A percentile compares a stretch with the other conserved stretches of the same genome.
phyloP scores from a whole-genome alignment of 1,284 basidiomycete genomes.

The Veloboletus limbatus region DNA sequence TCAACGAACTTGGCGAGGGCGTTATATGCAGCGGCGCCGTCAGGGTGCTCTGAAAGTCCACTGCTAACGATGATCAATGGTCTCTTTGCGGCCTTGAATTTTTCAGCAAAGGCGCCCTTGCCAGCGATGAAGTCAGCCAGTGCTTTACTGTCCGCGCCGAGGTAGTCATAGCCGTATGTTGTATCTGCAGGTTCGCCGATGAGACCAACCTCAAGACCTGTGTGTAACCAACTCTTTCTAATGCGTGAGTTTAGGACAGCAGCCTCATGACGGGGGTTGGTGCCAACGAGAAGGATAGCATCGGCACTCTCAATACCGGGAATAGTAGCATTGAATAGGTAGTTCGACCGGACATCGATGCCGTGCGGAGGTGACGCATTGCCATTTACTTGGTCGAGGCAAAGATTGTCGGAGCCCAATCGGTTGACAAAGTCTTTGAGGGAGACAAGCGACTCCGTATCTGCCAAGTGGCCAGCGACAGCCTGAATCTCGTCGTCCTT shows the following conservation, averaged over 20 bases:
- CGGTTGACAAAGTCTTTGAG: constrained; percentile 94
- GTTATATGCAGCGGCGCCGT: constrained; percentile 80
- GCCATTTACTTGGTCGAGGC: constrained; percentile 76
- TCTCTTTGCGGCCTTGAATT: constrained; percentile 89
- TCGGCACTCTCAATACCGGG: constrained; percentile 92
- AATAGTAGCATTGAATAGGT: constrained; percentile 96
- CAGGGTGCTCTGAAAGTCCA: constrained; percentile 82
- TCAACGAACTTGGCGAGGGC: constrained; percentile 81
- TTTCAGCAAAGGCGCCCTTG: constrained; percentile 77
- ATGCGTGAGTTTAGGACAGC: constrained; percentile 97
- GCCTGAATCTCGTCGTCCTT: constrained; percentile 96
- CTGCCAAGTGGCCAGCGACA: constrained; percentile 89
- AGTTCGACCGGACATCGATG: constrained; percentile 93
- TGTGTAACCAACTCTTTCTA: constrained; percentile 91
- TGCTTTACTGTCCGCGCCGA: constrained; percentile 80
- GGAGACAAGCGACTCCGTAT: constrained; percentile 91
- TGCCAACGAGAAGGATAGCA: constrained; percentile 91
- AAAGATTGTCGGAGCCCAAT: constrained; percentile 93
- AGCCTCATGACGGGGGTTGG: constrained; percentile 97
- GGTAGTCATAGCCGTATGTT: constrained; percentile 90
- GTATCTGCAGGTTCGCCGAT: constrained; percentile 93
- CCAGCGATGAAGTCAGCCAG: constrained; percentile 79
- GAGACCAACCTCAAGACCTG: constrained; percentile 81
- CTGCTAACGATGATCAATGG: constrained; percentile 95
- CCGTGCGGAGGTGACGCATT: constrained; percentile 70